phyloP scores from a whole-genome alignment of 2,329 filamentous ascomycete genomes.

The Aspergillus ochraceus region DNA sequence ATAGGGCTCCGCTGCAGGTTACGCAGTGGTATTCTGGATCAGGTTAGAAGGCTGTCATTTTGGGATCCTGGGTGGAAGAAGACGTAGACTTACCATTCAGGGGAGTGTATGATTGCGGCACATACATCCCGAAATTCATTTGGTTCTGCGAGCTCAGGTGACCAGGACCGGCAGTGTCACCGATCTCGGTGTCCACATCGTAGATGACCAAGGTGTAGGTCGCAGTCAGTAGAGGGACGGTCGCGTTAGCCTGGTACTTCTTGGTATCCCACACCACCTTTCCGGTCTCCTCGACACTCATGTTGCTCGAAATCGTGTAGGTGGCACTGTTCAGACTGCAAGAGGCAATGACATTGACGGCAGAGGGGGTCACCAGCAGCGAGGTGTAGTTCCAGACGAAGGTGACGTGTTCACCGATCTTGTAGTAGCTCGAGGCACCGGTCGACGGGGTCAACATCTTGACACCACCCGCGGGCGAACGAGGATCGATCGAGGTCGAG shows the following conservation, averaged over 20 bases:
- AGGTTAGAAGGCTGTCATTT: slow-evolving; percentile 16
- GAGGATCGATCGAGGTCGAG: slow-evolving; percentile 51
- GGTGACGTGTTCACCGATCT: slow-evolving; percentile 62
- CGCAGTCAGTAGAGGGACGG: slow-evolving; percentile 56
- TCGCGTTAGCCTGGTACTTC: slow-evolving; percentile 50
- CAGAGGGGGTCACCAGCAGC: slow-evolving; percentile 57
- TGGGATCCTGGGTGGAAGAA: background rate
- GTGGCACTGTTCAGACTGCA: slow-evolving; percentile 59
- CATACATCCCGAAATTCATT: slow-evolving; percentile 65
- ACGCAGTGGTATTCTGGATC: slow-evolving; percentile 54
- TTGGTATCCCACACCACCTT: slow-evolving; percentile 62
- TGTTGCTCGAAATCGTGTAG: slow-evolving; percentile 63
- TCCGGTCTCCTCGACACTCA: slow-evolving; percentile 54
- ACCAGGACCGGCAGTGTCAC: slow-evolving; percentile 54
- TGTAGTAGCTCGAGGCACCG: slow-evolving; percentile 59
- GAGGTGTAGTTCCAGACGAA: slow-evolving; percentile 71
- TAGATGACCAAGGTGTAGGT: slow-evolving; percentile 66
- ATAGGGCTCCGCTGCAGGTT: slow-evolving; percentile 57
- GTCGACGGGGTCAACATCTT: slow-evolving; percentile 61
- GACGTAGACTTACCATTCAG: slow-evolving; percentile 47
- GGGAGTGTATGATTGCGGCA: slow-evolving; percentile 52
- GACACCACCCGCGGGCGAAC: slow-evolving; percentile 59
- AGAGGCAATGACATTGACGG: slow-evolving; percentile 62
- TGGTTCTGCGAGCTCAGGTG: slow-evolving; percentile 54
- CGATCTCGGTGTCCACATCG: slow-evolving; percentile 56